Percentiles rank a stretch among this genome's conserved stretches.
phyloP scores from a whole-genome alignment of 352 stramenopile species.

The Globisporangium middletonii region DNA sequence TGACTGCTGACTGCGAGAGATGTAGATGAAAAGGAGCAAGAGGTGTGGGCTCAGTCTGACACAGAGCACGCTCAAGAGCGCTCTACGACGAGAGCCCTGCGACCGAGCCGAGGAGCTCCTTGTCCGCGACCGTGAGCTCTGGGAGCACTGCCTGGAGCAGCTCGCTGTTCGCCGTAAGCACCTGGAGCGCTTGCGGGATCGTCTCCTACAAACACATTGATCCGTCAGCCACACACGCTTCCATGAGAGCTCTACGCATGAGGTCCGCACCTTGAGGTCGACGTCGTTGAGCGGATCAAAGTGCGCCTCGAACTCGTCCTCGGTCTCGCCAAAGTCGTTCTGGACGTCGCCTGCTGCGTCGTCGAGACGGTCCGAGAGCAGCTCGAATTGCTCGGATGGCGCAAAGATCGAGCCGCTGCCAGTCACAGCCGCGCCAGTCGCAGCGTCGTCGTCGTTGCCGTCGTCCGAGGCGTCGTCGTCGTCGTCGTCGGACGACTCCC shows the following conservation, averaged over 20 bases:
- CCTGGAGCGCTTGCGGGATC: conserved; percentile 56
- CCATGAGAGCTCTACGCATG: too few species aligned
- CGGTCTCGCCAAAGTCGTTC: conserved; percentile 41
- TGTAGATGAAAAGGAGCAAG: too few species aligned
- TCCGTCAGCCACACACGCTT: neutral
- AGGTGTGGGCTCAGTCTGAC: too few species aligned
- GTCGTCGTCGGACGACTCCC: conserved; percentile 58
- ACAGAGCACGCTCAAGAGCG: neutral
- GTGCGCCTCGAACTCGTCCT: conserved; percentile 77
- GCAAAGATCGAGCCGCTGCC: conserved; percentile 44
- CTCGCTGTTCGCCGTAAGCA: conserved; percentile 37
- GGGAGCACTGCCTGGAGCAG: conserved; percentile 60
- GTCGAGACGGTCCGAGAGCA: conserved; percentile 65
- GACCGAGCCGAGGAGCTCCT: conserved; percentile 51
- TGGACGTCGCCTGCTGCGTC: conserved; percentile 18
- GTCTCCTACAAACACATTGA: conserved; percentile 22
- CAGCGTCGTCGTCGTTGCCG: conserved; percentile 31
- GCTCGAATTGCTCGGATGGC: conserved; percentile 59
- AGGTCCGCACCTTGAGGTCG: conserved; percentile 54
- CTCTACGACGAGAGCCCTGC: conserved; percentile 37
- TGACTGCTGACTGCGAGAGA: too few species aligned
- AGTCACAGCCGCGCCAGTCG: neutral
- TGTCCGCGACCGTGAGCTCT: conserved; percentile 60
- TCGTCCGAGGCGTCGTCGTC: conserved; percentile 55
- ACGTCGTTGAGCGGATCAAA: conserved; percentile 79